These are phyloP conservation scores for Somion occarium DNA, from an alignment of 1,284 basidiomycete genomes.

Conservation along the genomic window DNA sequence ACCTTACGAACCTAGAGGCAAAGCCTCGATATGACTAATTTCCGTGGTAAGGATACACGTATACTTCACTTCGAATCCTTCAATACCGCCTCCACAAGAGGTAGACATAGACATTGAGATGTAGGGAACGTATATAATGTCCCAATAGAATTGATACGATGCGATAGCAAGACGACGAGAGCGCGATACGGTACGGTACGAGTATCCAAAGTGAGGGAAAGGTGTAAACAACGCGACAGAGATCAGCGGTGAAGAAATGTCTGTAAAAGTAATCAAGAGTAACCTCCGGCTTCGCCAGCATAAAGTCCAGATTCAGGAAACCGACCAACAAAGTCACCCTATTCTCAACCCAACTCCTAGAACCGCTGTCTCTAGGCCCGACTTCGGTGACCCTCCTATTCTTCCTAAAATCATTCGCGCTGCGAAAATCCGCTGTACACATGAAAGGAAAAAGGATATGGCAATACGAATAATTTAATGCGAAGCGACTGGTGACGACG, in stretches of 20 bases:
- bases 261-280: not conserved
- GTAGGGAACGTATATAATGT: too few relatives aligned
- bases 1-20: constrained; percentile 73
- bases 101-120: too few relatives aligned
- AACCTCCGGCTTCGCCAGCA: not conserved
- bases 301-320: not conserved
- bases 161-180: not conserved
- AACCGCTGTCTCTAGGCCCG: too few relatives aligned
- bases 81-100: too few relatives aligned
- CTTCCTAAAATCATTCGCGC: not conserved
- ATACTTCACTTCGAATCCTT: too few relatives aligned
- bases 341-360: not conserved
- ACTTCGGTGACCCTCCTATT: too few relatives aligned
- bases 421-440: not conserved
- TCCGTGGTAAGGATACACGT: too few relatives aligned
- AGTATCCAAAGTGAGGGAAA: too few relatives aligned
- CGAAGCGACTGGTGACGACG: not conserved
- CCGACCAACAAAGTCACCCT: not conserved
- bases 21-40: constrained; percentile 43
- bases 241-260: not conserved
- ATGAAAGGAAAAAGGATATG: not conserved
- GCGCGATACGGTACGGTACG: too few relatives aligned
- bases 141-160: too few relatives aligned
- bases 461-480: not conserved
- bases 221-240: not conserved